phyloP scores from a whole-genome alignment of 306 rosid genomes.

The Alnus rubra region DNA sequence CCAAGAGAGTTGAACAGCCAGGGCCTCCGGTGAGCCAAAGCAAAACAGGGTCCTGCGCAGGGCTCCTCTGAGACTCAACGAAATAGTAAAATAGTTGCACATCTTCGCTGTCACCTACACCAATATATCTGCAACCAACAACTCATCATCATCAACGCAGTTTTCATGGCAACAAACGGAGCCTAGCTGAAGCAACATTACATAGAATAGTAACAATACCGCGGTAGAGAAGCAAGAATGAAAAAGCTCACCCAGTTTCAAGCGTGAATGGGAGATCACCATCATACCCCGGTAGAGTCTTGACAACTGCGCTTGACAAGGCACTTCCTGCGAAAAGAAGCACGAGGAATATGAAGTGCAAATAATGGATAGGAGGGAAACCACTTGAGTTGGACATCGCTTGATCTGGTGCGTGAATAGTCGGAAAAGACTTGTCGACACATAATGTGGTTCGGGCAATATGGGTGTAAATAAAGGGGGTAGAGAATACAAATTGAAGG shows the following conservation, averaged over 20 bases:
- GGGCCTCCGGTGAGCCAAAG: constrained; percentile 39
- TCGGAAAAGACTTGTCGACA: neutral
- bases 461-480: too few species aligned
- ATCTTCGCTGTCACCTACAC: constrained; percentile 22
- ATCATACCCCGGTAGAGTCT: constrained; percentile 23
- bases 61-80: constrained; percentile 33
- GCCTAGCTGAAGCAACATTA: neutral
- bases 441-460: too few species aligned
- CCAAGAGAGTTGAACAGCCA: constrained; percentile 30
- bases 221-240: neutral
- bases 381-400: neutral
- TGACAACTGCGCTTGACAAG: constrained; percentile 20
- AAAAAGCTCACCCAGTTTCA: constrained; percentile 29
- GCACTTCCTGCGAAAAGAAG: constrained; percentile 6
- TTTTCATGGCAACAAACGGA: too few species aligned
- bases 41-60: constrained; percentile 27
- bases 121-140: constrained; percentile 22
- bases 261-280: constrained; percentile 34
- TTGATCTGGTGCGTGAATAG: neutral
- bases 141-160: neutral
- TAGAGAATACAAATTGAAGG: too few species aligned
- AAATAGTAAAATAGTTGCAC: constrained; percentile 30
- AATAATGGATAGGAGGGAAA: neutral
- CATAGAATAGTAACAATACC: neutral
- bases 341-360: neutral